A percentile compares a stretch with the other conserved stretches of the same genome.
These are phyloP conservation scores for Solanum hybrid DNA, from an alignment of 305 asterid genomes.

Conservation along the genomic window DNA sequence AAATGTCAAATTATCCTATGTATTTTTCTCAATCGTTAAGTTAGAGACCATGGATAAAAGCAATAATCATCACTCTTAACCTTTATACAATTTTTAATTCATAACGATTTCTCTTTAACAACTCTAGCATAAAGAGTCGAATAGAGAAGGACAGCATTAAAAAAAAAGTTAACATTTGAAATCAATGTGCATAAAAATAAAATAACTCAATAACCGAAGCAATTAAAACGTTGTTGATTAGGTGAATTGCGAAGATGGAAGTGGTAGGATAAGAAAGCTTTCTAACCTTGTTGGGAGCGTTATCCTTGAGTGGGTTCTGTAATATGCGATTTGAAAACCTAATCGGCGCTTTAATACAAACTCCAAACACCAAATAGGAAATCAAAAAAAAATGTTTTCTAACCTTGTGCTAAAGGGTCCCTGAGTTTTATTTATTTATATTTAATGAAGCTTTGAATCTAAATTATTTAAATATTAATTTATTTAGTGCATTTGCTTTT, in stretches of 20 bases:
- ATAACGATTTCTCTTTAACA: background rate
- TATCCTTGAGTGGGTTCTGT: too few species aligned
- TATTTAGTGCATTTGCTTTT: too few species aligned
- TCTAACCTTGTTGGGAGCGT: background rate
- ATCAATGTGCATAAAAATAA: background rate
- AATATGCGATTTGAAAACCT: too few species aligned
- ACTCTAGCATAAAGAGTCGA: background rate
- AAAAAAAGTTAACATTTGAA: background rate
- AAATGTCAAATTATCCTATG: background rate
- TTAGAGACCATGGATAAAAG: background rate
- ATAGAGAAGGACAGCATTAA: background rate
- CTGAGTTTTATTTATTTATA: too few species aligned
- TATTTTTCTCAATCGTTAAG: background rate
- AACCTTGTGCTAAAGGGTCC: background rate
- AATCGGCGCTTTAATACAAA: too few species aligned
- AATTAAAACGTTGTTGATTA: background rate
- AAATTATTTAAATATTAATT: too few species aligned
- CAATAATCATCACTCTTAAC: background rate
- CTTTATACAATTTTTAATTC: background rate
- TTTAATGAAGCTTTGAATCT: background rate
- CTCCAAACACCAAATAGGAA: background rate
- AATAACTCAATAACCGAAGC: background rate
- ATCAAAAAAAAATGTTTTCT: background rate
- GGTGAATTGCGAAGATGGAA: background rate
- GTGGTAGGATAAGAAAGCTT: background rate